Percentiles rank a stretch among this genome's conserved stretches.
phyloP scores from a whole-genome alignment of 192 early-diverging fungal genomes.

The Obelidium mucronatum region DNA sequence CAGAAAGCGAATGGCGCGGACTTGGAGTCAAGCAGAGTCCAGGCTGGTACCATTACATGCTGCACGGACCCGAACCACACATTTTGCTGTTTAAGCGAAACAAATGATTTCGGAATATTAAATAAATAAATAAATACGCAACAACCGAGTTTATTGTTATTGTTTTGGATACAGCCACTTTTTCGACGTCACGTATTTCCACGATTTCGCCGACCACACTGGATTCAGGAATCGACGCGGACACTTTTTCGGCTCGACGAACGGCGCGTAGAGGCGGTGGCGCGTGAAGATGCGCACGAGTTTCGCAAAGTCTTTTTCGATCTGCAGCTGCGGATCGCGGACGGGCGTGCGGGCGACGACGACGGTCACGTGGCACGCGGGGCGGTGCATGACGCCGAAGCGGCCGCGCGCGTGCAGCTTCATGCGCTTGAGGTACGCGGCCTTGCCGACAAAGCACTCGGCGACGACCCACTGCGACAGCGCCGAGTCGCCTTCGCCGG shows the following conservation, averaged over 20 bases:
- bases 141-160: no score
- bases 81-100: conserved; percentile 45
- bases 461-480: conserved; percentile 40
- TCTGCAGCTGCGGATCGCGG: neutral
- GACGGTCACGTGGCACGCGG: conserved; percentile 71
- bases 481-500: conserved; percentile 36
- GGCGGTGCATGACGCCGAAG: conserved; percentile 77
- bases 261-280: conserved; percentile 43
- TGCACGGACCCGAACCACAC: conserved; percentile 46
- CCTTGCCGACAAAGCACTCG: conserved; percentile 89
- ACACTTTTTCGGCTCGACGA: conserved; percentile 44
- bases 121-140: no score
- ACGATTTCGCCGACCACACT: conserved; percentile 54
- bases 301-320: conserved; percentile 42
- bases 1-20: conserved; percentile 37
- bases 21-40: conserved; percentile 41
- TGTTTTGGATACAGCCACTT: conserved; percentile 43
- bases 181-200: conserved; percentile 53
- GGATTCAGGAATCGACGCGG: conserved; percentile 37
- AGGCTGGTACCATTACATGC: conserved; percentile 46
- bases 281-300: conserved; percentile 45
- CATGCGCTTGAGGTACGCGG: conserved; percentile 73
- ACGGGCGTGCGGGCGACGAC: neutral
- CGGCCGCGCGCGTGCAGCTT: conserved; percentile 81
- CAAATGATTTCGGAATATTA: no score